Conservation (phyloP, 2,329 filamentous ascomycete species). For the Aspergillus amoenus region DNA sequence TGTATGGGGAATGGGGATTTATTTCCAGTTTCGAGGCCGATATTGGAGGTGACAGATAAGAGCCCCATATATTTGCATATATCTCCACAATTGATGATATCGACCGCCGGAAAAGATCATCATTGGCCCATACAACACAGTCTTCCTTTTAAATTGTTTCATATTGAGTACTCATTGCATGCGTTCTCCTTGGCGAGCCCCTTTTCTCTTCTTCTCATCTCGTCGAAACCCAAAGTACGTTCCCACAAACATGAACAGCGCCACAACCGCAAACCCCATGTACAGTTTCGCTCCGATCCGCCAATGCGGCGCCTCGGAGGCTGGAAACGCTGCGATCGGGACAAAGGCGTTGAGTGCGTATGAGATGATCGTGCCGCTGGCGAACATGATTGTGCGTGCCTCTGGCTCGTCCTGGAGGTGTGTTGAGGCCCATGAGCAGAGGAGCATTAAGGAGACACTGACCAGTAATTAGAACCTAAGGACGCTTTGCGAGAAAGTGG, state of each 20-base stretch:
- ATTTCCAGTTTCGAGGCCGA: too few species aligned
- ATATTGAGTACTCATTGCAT: too few species aligned
- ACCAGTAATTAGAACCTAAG: not conserved
- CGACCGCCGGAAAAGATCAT: too few species aligned
- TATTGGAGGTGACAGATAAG: too few species aligned
- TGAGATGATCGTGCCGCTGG: conserved; percentile 5
- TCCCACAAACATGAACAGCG: conserved; percentile 2
- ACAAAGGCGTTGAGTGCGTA: conserved; percentile 8
- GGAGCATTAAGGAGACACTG: conserved; percentile 10
- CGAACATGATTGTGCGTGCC: conserved; percentile 9
- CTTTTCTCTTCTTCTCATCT: not conserved
- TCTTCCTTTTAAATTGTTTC: too few species aligned
- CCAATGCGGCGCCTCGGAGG: conserved; percentile 9
- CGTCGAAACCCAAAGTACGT: conserved; percentile 1
- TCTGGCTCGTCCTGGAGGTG: conserved; percentile 7
- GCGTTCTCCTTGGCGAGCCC: too few species aligned
- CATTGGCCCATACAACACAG: too few species aligned
- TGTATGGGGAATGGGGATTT: too few species aligned
- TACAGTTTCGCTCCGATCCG: conserved; percentile 10
- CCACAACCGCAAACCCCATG: not conserved
- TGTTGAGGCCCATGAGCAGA: conserved; percentile 9
- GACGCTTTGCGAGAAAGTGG: too few species aligned
- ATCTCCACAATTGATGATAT: too few species aligned
- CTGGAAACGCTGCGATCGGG: conserved; percentile 8
- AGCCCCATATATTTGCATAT: too few species aligned